phyloP scores from a whole-genome alignment of 1,284 basidiomycete species.

The Melampsora americana region DNA sequence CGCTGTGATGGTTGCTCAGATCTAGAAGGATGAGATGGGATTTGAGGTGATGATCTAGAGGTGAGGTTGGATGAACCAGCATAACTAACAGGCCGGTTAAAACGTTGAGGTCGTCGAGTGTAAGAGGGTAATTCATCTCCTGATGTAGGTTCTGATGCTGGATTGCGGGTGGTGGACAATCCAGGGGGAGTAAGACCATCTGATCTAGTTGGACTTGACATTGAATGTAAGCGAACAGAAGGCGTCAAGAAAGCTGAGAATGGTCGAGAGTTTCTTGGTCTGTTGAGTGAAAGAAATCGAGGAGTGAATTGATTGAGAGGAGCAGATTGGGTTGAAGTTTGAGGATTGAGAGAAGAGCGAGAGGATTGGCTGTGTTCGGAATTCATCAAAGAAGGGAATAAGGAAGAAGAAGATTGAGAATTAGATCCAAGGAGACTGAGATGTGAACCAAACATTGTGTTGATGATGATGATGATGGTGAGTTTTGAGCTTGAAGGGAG shows the following conservation, averaged over 20 bases:
- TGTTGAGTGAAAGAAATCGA: background rate
- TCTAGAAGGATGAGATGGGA: background rate
- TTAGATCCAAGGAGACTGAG: no score
- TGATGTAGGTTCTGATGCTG: background rate
- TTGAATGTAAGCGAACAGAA: background rate
- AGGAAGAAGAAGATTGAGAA: background rate
- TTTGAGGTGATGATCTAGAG: background rate
- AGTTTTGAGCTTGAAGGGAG: no score
- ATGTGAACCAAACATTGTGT: no score
- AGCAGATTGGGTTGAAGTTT: background rate
- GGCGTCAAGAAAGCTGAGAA: background rate
- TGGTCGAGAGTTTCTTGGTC: background rate
- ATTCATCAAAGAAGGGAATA: background rate
- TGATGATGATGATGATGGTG: no score
- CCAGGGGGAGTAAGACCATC: background rate
- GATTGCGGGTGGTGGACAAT: background rate
- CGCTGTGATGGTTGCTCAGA: background rate
- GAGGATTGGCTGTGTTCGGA: background rate
- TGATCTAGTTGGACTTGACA: background rate
- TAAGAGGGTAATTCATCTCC: conserved; percentile 17
- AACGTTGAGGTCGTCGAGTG: background rate
- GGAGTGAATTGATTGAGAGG: background rate
- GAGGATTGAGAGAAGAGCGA: background rate
- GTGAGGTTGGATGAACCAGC: background rate
- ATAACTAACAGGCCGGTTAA: background rate